Base-by-base conservation (phyloP, 2,329 filamentous ascomycete species). In the Escovopsis sp. region DNA sequence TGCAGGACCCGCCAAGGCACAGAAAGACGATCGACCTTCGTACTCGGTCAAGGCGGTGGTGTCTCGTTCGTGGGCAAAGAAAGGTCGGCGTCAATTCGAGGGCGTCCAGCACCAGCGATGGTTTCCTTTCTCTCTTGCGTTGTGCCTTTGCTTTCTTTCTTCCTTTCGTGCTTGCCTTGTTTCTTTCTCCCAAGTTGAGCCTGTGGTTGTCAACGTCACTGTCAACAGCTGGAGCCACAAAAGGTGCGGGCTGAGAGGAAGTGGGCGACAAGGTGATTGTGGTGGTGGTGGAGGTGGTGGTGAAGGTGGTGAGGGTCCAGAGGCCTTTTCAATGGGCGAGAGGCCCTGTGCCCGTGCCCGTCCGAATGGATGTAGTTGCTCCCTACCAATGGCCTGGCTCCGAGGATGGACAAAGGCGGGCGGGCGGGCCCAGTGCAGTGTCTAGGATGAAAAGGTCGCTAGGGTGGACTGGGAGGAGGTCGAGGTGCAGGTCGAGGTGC, bases 241-340 rank as follows among this genome's bases (percentile, higher is more conserved):
- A 11, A 45, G 45, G 50, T 53, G 50, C 46, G 47, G 48, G 45
- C 45, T 45, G 45, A 45, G 39, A 40, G 48, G 45, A 46, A 42
- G 39, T 44, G 42, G 39, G 42, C 42, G 44, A 47, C 43, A 47
- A 48, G 46, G 44, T 47, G 45, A n/a, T n/a, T n/a, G n/a, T n/a
- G n/a, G n/a, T n/a, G n/a, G n/a, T n/a, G 45, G 39, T 41, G 48
- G 45, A 46, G 41, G 39, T 44, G 42, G 39, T 42, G 41, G 45
- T 46, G 44, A 47, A 48, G 46, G 44, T 47, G 45, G 47, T 45
- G 53, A 48, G 55, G 55, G 54, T 55, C 43, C 50, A 49, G 49
- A 50, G 47, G 54, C 50, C 50, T 60, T 61, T 60, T 61, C 48
- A 60, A 61, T 59, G 54, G 39, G 27, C 39, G 35, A 30, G 34